Evolutionary conservation across 495 filamentous ascomycete genomes (phyloP).

Genomic region (Niebla homalea): DNA sequence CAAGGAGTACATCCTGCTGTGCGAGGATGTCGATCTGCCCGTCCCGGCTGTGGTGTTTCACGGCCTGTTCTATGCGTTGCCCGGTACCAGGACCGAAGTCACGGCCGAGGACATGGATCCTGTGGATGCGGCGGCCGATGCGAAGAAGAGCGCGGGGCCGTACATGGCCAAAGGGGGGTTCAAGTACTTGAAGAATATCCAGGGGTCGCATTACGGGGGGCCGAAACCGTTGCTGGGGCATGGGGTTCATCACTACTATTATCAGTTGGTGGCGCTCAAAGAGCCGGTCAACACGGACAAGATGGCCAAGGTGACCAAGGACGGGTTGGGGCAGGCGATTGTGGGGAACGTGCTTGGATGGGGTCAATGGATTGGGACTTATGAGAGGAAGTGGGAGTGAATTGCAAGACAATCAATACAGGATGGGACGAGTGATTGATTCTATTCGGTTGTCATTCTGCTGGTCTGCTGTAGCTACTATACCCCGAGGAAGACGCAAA

Average conservation of each 20-base stretch:
- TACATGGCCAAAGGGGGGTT: conserved; percentile 24
- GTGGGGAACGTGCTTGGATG: conserved; percentile 35
- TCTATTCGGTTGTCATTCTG: too few relatives aligned
- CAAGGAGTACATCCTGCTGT: conserved; percentile 35
- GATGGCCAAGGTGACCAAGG: conserved; percentile 25
- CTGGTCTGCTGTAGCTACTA: too few relatives aligned
- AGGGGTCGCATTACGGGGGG: conserved; percentile 23
- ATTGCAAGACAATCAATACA: too few relatives aligned
- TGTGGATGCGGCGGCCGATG: conserved; percentile 11
- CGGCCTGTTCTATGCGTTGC: conserved; percentile 33
- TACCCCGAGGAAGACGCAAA: too few relatives aligned
- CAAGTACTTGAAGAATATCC: conserved; percentile 27
- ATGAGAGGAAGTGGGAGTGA: conserved; percentile 26
- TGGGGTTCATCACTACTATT: conserved; percentile 37
- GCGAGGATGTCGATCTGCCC: conserved; percentile 39
- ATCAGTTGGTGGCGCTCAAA: conserved; percentile 33
- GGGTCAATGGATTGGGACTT: conserved; percentile 37
- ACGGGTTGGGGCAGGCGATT: conserved; percentile 30
- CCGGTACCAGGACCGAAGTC: conserved; percentile 20
- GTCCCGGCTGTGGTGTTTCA: conserved; percentile 34
- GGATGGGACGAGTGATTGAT: too few relatives aligned
- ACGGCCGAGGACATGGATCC: conserved; percentile 24
- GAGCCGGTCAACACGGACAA: conserved; percentile 23
- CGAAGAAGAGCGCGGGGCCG: conserved; percentile 2
- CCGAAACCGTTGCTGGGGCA: conserved; percentile 33